These are phyloP conservation scores for Cercospora brassicicola DNA, from an alignment of 2,329 filamentous ascomycete genomes.

Conservation along the genomic window DNA sequence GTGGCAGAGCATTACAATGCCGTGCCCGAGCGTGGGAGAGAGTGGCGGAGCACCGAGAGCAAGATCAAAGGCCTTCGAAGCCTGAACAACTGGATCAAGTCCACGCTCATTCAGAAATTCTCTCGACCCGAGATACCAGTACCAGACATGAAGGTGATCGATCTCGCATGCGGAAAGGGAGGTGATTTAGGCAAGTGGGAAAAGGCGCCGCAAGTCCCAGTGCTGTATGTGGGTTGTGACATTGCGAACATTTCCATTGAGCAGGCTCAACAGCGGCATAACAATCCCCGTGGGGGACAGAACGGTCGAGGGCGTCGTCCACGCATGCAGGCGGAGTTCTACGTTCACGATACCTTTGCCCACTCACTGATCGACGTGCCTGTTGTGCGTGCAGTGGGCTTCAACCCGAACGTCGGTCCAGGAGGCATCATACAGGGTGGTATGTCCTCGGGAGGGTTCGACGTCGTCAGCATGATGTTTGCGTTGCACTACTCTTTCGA, in stretches of 20 bases:
- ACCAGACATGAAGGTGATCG: slow-evolving; percentile 73
- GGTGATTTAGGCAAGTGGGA: slow-evolving; percentile 96
- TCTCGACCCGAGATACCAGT: slow-evolving; percentile 54
- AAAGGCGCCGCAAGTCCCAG: slow-evolving; percentile 84
- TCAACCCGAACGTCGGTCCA: slow-evolving; percentile 69
- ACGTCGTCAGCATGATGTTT: slow-evolving; percentile 99
- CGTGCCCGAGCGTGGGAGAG: slow-evolving; percentile 86
- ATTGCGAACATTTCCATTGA: slow-evolving; percentile 89
- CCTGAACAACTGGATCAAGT: slow-evolving; percentile 99
- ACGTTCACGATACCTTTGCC: slow-evolving; percentile 88
- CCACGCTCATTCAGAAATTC: slow-evolving; percentile 94
- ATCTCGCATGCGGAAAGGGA: slow-evolving; percentile 95
- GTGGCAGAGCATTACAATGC: slow-evolving; percentile 95
- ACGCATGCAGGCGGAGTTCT: slow-evolving; percentile 73
- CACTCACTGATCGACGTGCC: slow-evolving; percentile 78
- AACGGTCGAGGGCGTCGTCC: slow-evolving; percentile 47
- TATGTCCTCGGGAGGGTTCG: slow-evolving; percentile 74
- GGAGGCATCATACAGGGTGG: slow-evolving; percentile 62
- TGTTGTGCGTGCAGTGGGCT: slow-evolving; percentile 82
- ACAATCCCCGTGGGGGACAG: slow-evolving; percentile 40
- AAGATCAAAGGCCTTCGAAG: slow-evolving; percentile 91
- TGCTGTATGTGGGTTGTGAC: slow-evolving; percentile 90
- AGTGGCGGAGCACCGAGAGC: slow-evolving; percentile 92
- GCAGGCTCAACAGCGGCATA: slow-evolving; percentile 83
- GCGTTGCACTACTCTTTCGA: slow-evolving; percentile 99